Base-by-base conservation (phyloP, 768 basidiomycete species). In the Xerocomellus dryophilus region DNA sequence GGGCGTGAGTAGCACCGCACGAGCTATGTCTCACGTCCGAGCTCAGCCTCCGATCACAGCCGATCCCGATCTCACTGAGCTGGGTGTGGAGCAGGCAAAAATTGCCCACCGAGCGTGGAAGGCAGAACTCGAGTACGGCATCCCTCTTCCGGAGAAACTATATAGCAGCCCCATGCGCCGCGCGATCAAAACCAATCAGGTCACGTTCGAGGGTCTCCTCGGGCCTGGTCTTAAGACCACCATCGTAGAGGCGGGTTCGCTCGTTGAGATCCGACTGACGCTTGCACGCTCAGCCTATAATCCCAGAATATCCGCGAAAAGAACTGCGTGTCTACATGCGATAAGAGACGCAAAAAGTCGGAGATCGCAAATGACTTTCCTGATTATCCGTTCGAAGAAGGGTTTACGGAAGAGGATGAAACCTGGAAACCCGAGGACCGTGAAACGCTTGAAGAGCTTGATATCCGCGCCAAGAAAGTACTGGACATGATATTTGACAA, bases 281-380 rank as follows among this genome's bases (percentile, higher is more conserved):
- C 15, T 51, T 32, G 21, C 38, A 7, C 4, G 21, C 47, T 61
- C 27, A 47, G 2, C 38, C 7, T 34, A 15, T 43, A 1, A 31
- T 7, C 8, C 1, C 21, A 90, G 89, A 78, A 85, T 54, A 78
- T 81, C 44, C 80, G 88, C 29, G 89, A 91, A 66, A 76, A 76
- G 55, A 79, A 81, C 54, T 82, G 87, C 0, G 76, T 80, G 1
- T 86, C 89, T 54, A 88, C 87, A 0, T 89, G 86, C 61, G 88
- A 91, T 66, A 78, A 79, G 57, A 79, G 88, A 14, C 73, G 74
- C 18, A 72, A 76, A 2, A 73, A 70, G 31, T 74, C 79, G 0
- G 75, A 79, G 50, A 83, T 90, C 54, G 60, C 66, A 0, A 51
- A 53, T 0, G 59, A 74, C 7, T 88, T 70, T 62, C 82, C 84